Conservation (phyloP, 2,329 filamentous ascomycete genomes). For the Blumeria hordei region DNA sequence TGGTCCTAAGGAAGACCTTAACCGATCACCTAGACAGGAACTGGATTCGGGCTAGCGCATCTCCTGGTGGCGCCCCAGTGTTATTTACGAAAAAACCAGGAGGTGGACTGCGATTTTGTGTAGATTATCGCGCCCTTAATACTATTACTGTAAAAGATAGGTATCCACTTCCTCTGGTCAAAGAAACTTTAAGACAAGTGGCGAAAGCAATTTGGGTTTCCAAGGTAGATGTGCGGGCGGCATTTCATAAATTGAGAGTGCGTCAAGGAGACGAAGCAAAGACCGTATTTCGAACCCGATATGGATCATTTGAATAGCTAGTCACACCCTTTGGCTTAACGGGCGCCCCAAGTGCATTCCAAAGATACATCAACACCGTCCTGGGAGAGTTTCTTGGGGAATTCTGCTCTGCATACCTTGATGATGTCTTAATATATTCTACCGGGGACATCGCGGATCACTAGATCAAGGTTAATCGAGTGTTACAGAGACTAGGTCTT, state of each 20-base stretch:
- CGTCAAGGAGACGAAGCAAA: background rate
- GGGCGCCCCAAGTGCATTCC: background rate
- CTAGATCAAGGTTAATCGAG: too few relatives aligned
- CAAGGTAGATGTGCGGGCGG: background rate
- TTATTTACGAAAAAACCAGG: background rate
- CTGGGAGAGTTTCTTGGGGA: background rate
- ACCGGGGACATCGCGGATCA: too few relatives aligned
- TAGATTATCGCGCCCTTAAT: background rate
- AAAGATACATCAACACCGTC: background rate
- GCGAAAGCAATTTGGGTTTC: background rate
- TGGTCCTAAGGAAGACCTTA: background rate
- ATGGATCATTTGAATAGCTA: background rate
- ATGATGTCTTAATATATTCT: too few relatives aligned
- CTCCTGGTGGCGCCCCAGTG: background rate
- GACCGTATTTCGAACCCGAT: constrained; percentile 8
- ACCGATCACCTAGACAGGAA: background rate
- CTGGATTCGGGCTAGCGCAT: background rate
- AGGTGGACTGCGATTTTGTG: background rate
- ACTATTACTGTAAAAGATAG: background rate
- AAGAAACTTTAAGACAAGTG: background rate
- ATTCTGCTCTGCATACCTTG: too few relatives aligned
- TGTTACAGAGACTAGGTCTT: too few relatives aligned
- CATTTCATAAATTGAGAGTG: background rate
- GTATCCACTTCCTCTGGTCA: background rate
- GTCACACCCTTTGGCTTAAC: background rate